Conservation (phyloP, 1,284 basidiomycete species). For the Irpex sp. region DNA sequence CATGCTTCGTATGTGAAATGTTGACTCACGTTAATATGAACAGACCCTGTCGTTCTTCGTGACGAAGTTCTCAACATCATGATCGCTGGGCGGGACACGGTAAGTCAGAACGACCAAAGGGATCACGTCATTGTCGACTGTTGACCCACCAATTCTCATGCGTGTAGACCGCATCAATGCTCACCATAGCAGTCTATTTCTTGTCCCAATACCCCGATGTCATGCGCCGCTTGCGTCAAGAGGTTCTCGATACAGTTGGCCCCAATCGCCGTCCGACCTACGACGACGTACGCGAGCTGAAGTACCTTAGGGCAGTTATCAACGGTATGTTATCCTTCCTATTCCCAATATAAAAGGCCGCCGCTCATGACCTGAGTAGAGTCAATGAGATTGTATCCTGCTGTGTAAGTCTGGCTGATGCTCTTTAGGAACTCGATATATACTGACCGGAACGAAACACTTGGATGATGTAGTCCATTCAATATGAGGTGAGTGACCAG, state of each 20-base stretch:
- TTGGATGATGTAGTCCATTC: constrained; percentile 26
- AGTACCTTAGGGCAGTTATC: constrained; percentile 43
- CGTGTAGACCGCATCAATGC: constrained; percentile 39
- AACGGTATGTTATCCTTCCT: constrained; percentile 23
- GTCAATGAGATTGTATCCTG: constrained; percentile 38
- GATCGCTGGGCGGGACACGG: constrained; percentile 51
- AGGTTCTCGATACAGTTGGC: constrained; percentile 48
- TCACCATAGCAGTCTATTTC: constrained; percentile 50
- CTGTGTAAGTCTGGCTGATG: constrained; percentile 35
- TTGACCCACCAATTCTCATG: constrained; percentile 21
- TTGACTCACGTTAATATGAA: neutral
- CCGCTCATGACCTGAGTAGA: constrained; percentile 22
- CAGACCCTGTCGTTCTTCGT: constrained; percentile 32
- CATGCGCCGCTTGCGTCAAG: constrained; percentile 43
- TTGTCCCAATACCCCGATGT: constrained; percentile 47
- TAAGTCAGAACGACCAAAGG: constrained; percentile 20
- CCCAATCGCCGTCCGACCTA: constrained; percentile 41
- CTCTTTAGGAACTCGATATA: too few relatives aligned
- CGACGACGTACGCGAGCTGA: constrained; percentile 47
- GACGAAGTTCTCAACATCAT: constrained; percentile 51
- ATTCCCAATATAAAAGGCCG: neutral
- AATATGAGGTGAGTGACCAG: constrained; percentile 27
- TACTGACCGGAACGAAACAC: too few relatives aligned
- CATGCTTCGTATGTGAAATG: constrained; percentile 29
- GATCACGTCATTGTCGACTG: too few relatives aligned